Evolutionary conservation across 1,284 basidiomycete genomes (phyloP).

Genomic region (Thelephora terrestris): DNA sequence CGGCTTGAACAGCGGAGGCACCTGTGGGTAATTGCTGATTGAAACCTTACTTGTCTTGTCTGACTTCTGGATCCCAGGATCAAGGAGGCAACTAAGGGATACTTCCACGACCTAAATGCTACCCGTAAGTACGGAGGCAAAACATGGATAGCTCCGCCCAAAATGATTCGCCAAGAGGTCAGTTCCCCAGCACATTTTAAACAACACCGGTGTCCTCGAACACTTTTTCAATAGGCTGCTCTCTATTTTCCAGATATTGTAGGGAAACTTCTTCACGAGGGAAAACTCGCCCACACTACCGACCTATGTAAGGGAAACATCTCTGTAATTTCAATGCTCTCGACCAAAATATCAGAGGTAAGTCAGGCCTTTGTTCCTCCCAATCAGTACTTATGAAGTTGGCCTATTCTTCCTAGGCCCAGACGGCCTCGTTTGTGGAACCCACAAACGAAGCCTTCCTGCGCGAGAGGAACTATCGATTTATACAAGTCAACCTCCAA

Average conservation of each 20-base stretch:
- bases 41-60: neutral
- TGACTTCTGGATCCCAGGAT: conserved; percentile 38
- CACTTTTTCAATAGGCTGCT: conserved; percentile 50
- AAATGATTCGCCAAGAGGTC: conserved; percentile 85
- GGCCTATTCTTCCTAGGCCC: conserved; percentile 43
- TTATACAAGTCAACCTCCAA: conserved; percentile 85
- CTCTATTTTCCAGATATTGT: conserved; percentile 86
- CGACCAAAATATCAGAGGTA: conserved; percentile 82
- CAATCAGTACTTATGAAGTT: neutral
- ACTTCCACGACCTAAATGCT: conserved; percentile 85
- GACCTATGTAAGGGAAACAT: conserved; percentile 69
- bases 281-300: conserved; percentile 65
- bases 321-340: conserved; percentile 72
- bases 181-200: conserved; percentile 22
- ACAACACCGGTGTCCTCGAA: conserved; percentile 1
- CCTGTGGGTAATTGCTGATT: conserved; percentile 43
- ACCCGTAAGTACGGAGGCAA: conserved; percentile 84
- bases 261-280: conserved; percentile 56
- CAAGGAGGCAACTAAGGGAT: conserved; percentile 79
- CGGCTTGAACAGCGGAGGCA: conserved; percentile 65
- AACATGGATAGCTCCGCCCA: conserved; percentile 87
- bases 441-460: conserved; percentile 54
- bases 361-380: conserved; percentile 11
- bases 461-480: conserved; percentile 64
- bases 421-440: conserved; percentile 66